phyloP scores from a whole-genome alignment of 192 early-diverging fungal genomes.

The Coemansia sp. region DNA sequence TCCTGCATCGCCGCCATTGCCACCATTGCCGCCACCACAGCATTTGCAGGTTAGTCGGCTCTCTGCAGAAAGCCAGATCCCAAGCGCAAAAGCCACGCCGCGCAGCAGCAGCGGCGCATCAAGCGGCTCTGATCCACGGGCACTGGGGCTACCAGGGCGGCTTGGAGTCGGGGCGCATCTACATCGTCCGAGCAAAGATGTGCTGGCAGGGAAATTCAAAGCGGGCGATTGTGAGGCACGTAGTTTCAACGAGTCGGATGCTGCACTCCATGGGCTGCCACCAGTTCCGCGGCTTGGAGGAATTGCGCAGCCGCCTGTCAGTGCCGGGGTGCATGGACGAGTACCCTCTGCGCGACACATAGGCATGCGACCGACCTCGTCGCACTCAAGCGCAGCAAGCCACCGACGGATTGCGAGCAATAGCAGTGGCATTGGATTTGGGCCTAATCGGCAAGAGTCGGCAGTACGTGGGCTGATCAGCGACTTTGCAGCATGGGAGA shows the following conservation, averaged over 20 bases:
- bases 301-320: conserved; percentile 11
- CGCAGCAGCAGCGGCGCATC: conserved; percentile 14
- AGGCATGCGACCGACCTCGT: conserved; percentile 37
- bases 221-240: conserved; percentile 23
- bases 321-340: conserved; percentile 10
- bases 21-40: conserved; percentile 1
- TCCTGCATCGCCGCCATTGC: not conserved
- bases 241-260: conserved; percentile 40
- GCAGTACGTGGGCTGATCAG: conserved; percentile 44
- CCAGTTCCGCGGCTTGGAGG: conserved; percentile 15
- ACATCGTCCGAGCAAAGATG: conserved; percentile 48
- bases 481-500: conserved; percentile 55
- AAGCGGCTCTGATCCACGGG: conserved; percentile 31
- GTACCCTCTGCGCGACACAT: conserved; percentile 8
- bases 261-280: conserved; percentile 13
- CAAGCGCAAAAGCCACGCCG: not conserved
- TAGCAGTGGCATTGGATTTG: conserved; percentile 22
- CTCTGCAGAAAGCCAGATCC: conserved; percentile 1
- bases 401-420: conserved; percentile 34
- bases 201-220: conserved; percentile 16
- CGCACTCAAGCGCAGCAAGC: conserved; percentile 37
- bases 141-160: conserved; percentile 20
- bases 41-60: conserved; percentile 5
- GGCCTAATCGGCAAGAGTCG: conserved; percentile 37
- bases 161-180: conserved; percentile 22